Evolutionary conservation across 495 filamentous ascomycete species (phyloP).

Genomic region (Talaromyces proteolyticus): DNA sequence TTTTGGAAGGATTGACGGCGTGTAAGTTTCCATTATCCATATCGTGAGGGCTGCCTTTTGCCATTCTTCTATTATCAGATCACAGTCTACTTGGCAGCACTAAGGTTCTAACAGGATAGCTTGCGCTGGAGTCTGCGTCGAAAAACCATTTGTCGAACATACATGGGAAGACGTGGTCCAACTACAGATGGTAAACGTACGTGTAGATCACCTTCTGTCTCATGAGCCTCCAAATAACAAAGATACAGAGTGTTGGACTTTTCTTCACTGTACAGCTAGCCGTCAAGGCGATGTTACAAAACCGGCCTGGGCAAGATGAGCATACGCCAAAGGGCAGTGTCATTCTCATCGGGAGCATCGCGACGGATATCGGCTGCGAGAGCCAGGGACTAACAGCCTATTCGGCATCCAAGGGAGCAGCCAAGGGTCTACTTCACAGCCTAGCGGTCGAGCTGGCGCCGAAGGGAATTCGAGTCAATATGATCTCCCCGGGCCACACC

Average conservation of each 20-base stretch:
- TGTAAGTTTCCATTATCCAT: neutral
- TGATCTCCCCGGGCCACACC: constrained; percentile 9
- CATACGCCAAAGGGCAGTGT: neutral
- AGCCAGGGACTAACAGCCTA: neutral
- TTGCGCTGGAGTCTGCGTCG: neutral
- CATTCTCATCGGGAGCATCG: neutral
- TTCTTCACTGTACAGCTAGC: neutral
- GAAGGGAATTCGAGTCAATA: constrained; percentile 10
- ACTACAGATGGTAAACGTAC: neutral
- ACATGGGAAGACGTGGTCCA: neutral
- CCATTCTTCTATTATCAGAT: neutral
- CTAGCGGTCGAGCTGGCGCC: constrained; percentile 9
- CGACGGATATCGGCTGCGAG: neutral
- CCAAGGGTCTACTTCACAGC: neutral
- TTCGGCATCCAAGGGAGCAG: neutral
- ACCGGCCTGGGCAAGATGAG: neutral
- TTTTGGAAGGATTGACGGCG: neutral
- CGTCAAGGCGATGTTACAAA: neutral
- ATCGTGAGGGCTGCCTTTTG: neutral
- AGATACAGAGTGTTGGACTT: neutral
- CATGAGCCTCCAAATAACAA: neutral
- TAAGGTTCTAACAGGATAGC: neutral
- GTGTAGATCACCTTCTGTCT: neutral
- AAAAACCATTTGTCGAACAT: neutral
- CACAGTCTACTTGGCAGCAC: too few relatives aligned